These are phyloP conservation scores for Hortaea werneckii DNA, from an alignment of 2,329 filamentous ascomycete species.

Conservation along the genomic window DNA sequence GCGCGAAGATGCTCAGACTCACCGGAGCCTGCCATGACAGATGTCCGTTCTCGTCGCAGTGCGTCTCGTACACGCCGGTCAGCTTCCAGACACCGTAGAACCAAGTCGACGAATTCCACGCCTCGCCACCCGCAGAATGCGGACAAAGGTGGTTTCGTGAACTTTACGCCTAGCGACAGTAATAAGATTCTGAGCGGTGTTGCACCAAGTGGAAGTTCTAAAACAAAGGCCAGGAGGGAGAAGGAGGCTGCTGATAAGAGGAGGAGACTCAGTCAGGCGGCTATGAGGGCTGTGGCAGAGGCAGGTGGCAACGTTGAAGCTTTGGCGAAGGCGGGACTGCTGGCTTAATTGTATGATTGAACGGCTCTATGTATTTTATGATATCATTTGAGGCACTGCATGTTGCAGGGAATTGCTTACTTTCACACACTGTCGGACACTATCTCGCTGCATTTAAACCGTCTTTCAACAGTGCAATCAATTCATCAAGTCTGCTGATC, in stretches of 20 bases:
- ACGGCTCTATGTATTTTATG: too few relatives aligned
- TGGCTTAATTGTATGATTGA: constrained; percentile 5
- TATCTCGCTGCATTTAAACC: constrained; percentile 7
- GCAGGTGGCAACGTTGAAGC: constrained; percentile 54
- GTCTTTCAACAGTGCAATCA: constrained; percentile 18
- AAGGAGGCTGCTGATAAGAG: constrained; percentile 75
- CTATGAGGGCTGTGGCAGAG: constrained; percentile 57
- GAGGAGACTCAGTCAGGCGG: constrained; percentile 56
- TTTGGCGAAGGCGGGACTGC: constrained; percentile 33
- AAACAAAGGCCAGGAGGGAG: constrained; percentile 89
- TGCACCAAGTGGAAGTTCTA: constrained; percentile 79
- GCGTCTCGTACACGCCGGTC: constrained; percentile 12
- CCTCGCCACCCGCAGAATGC: constrained; percentile 27
- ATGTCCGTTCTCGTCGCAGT: constrained; percentile 11
- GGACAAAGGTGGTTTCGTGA: constrained; percentile 60
- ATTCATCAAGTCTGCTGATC: constrained; percentile 23
- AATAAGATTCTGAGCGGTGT: constrained; percentile 76
- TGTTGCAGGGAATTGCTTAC: not conserved
- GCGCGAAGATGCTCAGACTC: constrained; percentile 10
- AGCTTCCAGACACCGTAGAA: constrained; percentile 16
- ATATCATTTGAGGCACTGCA: too few relatives aligned
- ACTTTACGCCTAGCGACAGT: constrained; percentile 76
- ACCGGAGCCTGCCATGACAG: constrained; percentile 18
- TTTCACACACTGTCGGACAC: not conserved
- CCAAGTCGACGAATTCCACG: constrained; percentile 19